A percentile compares a stretch with the other conserved stretches of the same genome.
These are phyloP conservation scores for Saccharomyces pastorianus DNA, from an alignment of 1,139 yeast species.

Conservation along the genomic window DNA sequence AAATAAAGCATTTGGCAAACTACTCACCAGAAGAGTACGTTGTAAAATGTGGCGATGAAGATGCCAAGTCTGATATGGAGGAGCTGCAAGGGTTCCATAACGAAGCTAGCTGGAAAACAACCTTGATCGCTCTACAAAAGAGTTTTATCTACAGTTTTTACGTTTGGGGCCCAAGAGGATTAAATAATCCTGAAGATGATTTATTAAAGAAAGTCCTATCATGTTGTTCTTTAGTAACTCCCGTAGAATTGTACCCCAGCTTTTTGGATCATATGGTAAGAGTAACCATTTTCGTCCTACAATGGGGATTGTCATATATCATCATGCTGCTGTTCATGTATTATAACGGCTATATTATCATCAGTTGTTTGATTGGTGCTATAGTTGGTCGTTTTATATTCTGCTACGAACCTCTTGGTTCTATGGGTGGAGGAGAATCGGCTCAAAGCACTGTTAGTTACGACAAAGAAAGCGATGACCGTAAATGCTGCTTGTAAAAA, in stretches of 20 bases:
- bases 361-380: conserved; percentile 57
- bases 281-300: conserved; percentile 43
- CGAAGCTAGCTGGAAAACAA: conserved; percentile 10
- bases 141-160: conserved; percentile 1
- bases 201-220: background rate
- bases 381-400: conserved; percentile 49
- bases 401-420: conserved; percentile 38
- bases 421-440: conserved; percentile 24
- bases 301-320: conserved; percentile 56
- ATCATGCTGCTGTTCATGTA: conserved; percentile 69
- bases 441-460: conserved; percentile 9
- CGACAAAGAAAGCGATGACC: conserved; percentile 25
- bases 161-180: background rate
- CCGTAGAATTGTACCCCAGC: conserved; percentile 33
- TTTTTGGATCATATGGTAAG: conserved; percentile 45
- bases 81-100: background rate
- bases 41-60: conserved; percentile 7
- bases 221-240: conserved; percentile 8
- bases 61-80: conserved; percentile 2
- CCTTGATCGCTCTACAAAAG: conserved; percentile 10
- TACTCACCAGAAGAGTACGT: conserved; percentile 5
- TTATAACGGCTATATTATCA: conserved; percentile 60
- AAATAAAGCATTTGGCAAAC: conserved; percentile 7
- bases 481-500: conserved; percentile 29
- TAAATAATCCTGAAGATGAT: background rate